Evolutionary conservation across 768 basidiomycete genomes (phyloP).

Genomic region (Boletus rex-veris): DNA sequence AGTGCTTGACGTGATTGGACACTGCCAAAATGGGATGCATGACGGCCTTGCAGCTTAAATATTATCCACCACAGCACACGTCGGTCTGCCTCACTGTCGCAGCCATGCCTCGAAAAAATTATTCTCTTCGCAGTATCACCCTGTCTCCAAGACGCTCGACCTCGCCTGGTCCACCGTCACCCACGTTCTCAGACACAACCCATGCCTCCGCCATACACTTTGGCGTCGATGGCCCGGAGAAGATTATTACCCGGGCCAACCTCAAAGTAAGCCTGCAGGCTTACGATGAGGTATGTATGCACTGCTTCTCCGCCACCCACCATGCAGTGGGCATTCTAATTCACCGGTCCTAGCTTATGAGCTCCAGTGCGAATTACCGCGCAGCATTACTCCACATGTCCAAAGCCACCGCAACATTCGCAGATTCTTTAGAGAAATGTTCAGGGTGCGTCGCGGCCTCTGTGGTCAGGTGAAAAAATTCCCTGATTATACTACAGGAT

Average conservation of each 20-base stretch:
- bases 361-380: slow-evolving; percentile 74
- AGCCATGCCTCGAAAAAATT: slow-evolving; percentile 49
- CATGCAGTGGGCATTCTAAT: slow-evolving; percentile 11
- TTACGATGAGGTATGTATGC: slow-evolving; percentile 68
- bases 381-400: slow-evolving; percentile 78
- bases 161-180: slow-evolving; percentile 68
- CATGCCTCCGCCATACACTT: slow-evolving; percentile 76
- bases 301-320: neutral
- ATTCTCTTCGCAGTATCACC: slow-evolving; percentile 53
- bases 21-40: slow-evolving; percentile 8
- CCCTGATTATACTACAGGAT: slow-evolving; percentile 40
- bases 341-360: slow-evolving; percentile 59
- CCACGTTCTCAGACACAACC: slow-evolving; percentile 80
- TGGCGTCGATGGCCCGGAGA: slow-evolving; percentile 68
- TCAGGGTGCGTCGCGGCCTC: slow-evolving; percentile 54
- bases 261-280: slow-evolving; percentile 74
- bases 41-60: slow-evolving; percentile 5
- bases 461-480: neutral
- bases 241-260: slow-evolving; percentile 79
- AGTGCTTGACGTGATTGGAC: neutral
- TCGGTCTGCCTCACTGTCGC: slow-evolving; percentile 10
- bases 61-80: slow-evolving; percentile 9
- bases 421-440: slow-evolving; percentile 81
- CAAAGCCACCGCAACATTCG: slow-evolving; percentile 78
- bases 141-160: slow-evolving; percentile 44